A percentile compares a stretch with the other conserved stretches of the same genome.
phyloP scores from a whole-genome alignment of 495 filamentous ascomycete genomes.

The Hypoxylon rickii region DNA sequence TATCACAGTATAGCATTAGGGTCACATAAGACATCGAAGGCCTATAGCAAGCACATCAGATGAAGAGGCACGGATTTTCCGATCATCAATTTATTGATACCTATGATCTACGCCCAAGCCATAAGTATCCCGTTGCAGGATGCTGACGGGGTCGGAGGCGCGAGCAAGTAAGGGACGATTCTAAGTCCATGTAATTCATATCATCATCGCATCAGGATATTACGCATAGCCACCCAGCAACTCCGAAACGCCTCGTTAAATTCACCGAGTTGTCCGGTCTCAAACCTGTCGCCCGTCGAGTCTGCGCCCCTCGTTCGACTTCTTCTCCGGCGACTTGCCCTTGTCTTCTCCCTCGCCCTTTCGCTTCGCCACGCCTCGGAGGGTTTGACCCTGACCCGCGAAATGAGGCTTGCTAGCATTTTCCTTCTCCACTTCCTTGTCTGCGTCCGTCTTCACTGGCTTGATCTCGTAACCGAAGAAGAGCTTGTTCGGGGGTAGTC shows the following conservation, averaged over 20 bases:
- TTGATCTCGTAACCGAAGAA: constrained; percentile 96
- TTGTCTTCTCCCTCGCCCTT: constrained; percentile 52
- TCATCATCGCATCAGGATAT: neutral
- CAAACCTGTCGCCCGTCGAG: constrained; percentile 44
- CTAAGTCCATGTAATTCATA: too few species aligned
- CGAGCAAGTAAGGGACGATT: too few species aligned
- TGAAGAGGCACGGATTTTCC: too few species aligned
- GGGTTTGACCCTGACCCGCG: constrained; percentile 84
- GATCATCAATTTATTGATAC: too few species aligned
- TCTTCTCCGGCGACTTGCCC: constrained; percentile 42
- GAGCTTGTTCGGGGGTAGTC: constrained; percentile 83
- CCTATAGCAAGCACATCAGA: too few species aligned
- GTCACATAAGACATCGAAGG: too few species aligned
- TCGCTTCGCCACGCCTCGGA: constrained; percentile 67
- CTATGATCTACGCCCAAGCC: too few species aligned
- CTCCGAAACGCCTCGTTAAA: neutral
- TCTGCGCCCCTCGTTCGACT: constrained; percentile 40
- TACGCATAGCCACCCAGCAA: neutral
- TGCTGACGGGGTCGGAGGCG: too few species aligned
- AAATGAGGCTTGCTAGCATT: constrained; percentile 73
- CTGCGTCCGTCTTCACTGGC: constrained; percentile 79
- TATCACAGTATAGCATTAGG: too few species aligned
- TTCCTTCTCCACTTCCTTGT: constrained; percentile 66
- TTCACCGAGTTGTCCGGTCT: neutral
- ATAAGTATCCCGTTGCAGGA: too few species aligned